These are phyloP conservation scores for Fusarium camptoceras DNA, from an alignment of 2,329 filamentous ascomycete genomes.

Conservation along the genomic window DNA sequence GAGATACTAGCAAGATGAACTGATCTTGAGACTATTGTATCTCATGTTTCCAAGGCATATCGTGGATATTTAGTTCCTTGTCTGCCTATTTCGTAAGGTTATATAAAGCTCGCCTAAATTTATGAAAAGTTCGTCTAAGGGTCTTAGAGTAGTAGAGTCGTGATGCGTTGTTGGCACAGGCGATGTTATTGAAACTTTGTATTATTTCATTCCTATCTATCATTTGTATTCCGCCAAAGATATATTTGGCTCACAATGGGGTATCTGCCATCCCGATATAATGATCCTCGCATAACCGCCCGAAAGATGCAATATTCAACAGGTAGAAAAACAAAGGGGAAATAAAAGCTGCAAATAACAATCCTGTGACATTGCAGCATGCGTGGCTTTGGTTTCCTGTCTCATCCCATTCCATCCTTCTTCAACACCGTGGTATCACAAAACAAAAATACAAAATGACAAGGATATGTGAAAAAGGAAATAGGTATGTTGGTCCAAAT, in stretches of 20 bases:
- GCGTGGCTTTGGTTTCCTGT: conserved; percentile 27
- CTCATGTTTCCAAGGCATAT: too few relatives aligned
- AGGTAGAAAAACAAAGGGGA: conserved; percentile 23
- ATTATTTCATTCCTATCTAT: conserved; percentile 41
- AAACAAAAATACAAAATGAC: conserved; percentile 40
- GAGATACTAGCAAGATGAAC: too few relatives aligned
- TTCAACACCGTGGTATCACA: conserved; percentile 48
- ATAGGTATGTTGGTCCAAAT: conserved; percentile 24
- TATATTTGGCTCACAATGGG: conserved; percentile 27
- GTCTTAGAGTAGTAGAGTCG: too few relatives aligned
- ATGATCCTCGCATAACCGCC: conserved; percentile 27
- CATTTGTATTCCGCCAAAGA: conserved; percentile 20
- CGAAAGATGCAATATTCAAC: conserved; percentile 38
- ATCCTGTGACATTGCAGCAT: conserved; percentile 14
- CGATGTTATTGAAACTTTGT: too few relatives aligned
- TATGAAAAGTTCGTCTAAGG: too few relatives aligned
- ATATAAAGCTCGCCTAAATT: too few relatives aligned
- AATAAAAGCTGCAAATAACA: conserved; percentile 23
- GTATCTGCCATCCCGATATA: conserved; percentile 42
- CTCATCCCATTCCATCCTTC: conserved; percentile 39
- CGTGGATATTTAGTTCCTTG: too few relatives aligned
- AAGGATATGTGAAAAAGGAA: conserved; percentile 13
- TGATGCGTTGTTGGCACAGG: too few relatives aligned
- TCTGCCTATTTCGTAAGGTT: too few relatives aligned
- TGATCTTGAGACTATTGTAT: too few relatives aligned